Base-by-base conservation (phyloP, 148 eudicot genomes). In the Fagopyrum homotropicum region DNA sequence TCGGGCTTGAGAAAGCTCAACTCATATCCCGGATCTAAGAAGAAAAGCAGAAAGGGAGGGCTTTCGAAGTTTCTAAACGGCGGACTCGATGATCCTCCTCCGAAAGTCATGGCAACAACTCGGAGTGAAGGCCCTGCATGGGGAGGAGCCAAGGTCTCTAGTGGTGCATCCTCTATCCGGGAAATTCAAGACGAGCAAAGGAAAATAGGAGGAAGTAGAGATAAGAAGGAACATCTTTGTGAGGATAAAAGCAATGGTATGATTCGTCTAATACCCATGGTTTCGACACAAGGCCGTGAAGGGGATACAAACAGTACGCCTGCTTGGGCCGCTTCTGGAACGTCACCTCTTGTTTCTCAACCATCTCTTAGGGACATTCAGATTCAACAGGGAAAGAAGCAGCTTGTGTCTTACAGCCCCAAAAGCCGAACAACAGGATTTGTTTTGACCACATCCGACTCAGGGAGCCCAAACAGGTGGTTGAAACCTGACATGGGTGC, bases 301-400 rank as follows among this genome's bases (percentile, higher is more conserved):
- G 71, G 84, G 75, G 98, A 93, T 7, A 91, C 71, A 78, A 79
- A 78, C 77, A 22, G 26, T 22, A 85, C 92, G 14, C 97, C 98
- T 72, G 91, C 91, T 80, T 95, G 98, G 98, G 85, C 90, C 77
- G 86, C 97, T 73, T 94, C 98, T 35, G 92, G 90, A 60, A 95
- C 98, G 14, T 93, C 98, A 7, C 98, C 98, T 82, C 84, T 82
- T 73, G 80, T 30, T 78, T 89, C 89, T 76, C 96, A 93, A 64
- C 98, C 98, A 57, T 95, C 97, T 66, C 86, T 95, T 35, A 89
- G 93, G 83, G 93, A 92, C 73, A 95, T 95, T 76, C 98, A 95
- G 40, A 80, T 88, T 86, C 97, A 95, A 81, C 97, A 35, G 40
- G 40, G 40, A 35, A 35, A 35, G 40, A 35, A 35, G 40, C 40